Conservation (phyloP, 257 asterid genomes). For the Mentha longifolia region DNA sequence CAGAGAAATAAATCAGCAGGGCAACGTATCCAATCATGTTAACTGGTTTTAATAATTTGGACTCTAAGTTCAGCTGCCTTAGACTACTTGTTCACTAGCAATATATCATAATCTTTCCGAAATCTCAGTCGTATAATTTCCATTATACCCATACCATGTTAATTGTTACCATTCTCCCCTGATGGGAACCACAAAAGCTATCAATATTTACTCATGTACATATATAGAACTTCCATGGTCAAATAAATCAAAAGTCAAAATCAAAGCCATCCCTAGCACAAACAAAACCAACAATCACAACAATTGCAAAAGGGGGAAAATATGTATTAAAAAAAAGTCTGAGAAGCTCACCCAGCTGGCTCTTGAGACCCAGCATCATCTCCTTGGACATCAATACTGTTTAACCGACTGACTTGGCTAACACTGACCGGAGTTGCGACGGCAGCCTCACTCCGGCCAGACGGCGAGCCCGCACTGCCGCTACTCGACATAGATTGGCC, state of each 20-base stretch:
- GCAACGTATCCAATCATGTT: not conserved
- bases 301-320: not conserved
- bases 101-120: not conserved
- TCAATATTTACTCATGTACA: not conserved
- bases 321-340: not conserved
- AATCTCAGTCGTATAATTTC: not conserved
- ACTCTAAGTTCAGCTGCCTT: not conserved
- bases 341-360: constrained; percentile 65
- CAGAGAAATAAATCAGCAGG: not conserved
- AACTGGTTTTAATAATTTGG: not conserved
- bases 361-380: constrained; percentile 76
- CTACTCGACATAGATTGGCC: constrained; percentile 82
- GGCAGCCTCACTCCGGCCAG: constrained; percentile 78
- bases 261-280: not conserved
- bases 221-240: not conserved
- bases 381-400: constrained; percentile 69
- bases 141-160: not conserved
- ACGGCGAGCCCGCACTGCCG: constrained; percentile 81
- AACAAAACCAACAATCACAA: constrained; percentile 9
- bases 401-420: constrained; percentile 48
- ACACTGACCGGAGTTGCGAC: constrained; percentile 66
- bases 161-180: constrained; percentile 10
- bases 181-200: not conserved
- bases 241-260: constrained; percentile 1
- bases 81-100: constrained; percentile 1